Evolutionary conservation across 2,329 filamentous ascomycete genomes (phyloP), one percentile per base, ranked within the genome.

Genomic region (Knufia fluminis): DNA sequence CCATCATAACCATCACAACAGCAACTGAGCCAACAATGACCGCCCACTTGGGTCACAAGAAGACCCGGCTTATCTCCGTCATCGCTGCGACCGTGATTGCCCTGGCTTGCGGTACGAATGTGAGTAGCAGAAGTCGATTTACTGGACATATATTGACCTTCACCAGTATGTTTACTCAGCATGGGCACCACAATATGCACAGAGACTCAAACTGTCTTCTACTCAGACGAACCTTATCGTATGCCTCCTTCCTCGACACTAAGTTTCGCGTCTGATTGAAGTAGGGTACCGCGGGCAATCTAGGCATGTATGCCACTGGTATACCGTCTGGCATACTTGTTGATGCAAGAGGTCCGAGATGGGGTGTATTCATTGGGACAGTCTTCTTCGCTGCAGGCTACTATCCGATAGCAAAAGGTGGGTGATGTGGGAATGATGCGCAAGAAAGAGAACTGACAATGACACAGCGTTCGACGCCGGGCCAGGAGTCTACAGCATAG

Each of bases 81-180:
- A 72, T 90, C 51, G 89, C 90, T 44, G 89, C 88, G 23, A 95
- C 89, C 14, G 66, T 81, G 55, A 88, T 96, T 54, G 82, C 90
- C 14, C 74, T 97, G 52, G 88, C 90, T 53, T 95, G 90, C 66
- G 92, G 92, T 53, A 94, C 90, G 55, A 96, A 96, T 67, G 89
- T 94, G 69, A 61, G 22, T 33, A 14, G 9, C 22, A 3, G n/a
- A 14, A 14, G 16, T n/a, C 23, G 23, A 28, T 4, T 32, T 24
- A 2, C 12, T 3, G 10, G 8, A 8, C 14, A 33, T 12, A 24
- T 20, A 43, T 62, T 71, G 51, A 66, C 52, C 45, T 31, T 14
- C 46, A 44, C n/a, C 63, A 96, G 88, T 97, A 98, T 79, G 91
- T 90, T 63, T 98, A 96, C 69, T 96, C 89, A 49, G 91, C 91